phyloP scores from a whole-genome alignment of 306 rosid genomes.

The Corylus avellana region DNA sequence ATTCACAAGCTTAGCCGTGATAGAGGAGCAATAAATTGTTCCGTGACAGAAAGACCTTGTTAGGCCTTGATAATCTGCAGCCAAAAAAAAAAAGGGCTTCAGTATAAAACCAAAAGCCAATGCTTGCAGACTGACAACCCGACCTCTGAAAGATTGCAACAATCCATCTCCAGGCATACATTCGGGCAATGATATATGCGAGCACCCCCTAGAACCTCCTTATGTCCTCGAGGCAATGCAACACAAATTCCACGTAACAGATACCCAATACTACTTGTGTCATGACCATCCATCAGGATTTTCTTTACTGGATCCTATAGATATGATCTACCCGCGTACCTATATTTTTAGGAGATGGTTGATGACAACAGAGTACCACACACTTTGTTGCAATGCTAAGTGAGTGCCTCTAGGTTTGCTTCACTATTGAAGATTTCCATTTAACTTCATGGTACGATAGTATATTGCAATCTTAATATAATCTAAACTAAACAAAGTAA shows the following conservation, averaged over 20 bases:
- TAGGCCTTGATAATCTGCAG: conserved; percentile 96
- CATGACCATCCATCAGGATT: neutral
- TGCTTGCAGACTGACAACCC: conserved; percentile 17
- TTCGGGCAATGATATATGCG: neutral
- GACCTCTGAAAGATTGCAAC: conserved; percentile 19
- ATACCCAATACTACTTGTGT: neutral
- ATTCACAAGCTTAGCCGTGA: conserved; percentile 86
- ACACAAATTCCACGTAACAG: neutral
- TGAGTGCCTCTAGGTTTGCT: neutral
- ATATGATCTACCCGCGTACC: too few species aligned
- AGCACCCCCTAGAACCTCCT: conserved; percentile 8
- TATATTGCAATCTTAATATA: neutral
- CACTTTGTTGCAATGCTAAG: neutral
- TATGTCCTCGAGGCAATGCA: neutral
- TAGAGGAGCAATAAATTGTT: conserved; percentile 80
- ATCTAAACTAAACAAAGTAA: neutral
- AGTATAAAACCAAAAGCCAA: conserved; percentile 27
- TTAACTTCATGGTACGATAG: neutral
- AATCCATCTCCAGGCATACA: neutral
- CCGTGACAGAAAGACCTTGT: conserved; percentile 91
- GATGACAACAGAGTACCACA: neutral
- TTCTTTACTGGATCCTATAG: neutral
- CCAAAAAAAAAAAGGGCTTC: conserved; percentile 10
- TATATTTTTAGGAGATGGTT: conserved; percentile 4
- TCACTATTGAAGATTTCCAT: neutral